Evolutionary conservation across 2,329 filamentous ascomycete species (phyloP), one percentile per base, ranked within the genome.

Genomic region (Curvularia eragrostidis): DNA sequence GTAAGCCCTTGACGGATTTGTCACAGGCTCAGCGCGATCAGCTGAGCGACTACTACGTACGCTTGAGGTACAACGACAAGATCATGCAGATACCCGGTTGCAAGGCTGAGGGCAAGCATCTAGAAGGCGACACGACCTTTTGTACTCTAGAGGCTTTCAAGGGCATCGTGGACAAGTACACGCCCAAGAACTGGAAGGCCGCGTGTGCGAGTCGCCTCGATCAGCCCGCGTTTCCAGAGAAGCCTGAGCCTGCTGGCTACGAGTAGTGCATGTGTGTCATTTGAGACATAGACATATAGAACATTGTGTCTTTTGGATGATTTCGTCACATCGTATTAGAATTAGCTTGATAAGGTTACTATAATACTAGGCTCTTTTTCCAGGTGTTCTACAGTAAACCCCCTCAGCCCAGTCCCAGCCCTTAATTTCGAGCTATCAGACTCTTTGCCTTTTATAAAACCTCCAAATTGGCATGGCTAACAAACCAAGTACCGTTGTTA

Each of bases 81-180:
- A 85, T 92, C 3, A 86, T 98, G 71, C 86, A 84, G 13, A 83
- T 99, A 18, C 94, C 94, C 0, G 93, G 91, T 2, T 99, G 95
- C 76, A 87, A 84, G 64, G 78, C 83, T 9, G 77, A 82, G 0
- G 91, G 92, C 6, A 96, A 93, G 59, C 95, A 99, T 77, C 82
- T 97, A 2, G 86, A 91, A 1, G 92, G 92, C 0, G 91, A 98
- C 67, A 89, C 93, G 66, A 91, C 87, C 24, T 94, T 98, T 71
- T 99, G 95, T 78, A 98, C 94, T 0, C 78, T 99, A 88, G 87
- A 90, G 55, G 92, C 94, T 0, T 99, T 99, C 83, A 98, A 98
- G 78, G 82, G 86, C 50, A 91, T 97, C 54, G 92, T 95, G 2
- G 94, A 98, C 78, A 92, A 91, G 70, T 96, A 91, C 73, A 95